Percentiles rank a stretch among this genome's conserved stretches.
These are phyloP conservation scores for Elaeis oleifera DNA, from an alignment of 202 grass and related monocot genomes.

Conservation along the genomic window DNA sequence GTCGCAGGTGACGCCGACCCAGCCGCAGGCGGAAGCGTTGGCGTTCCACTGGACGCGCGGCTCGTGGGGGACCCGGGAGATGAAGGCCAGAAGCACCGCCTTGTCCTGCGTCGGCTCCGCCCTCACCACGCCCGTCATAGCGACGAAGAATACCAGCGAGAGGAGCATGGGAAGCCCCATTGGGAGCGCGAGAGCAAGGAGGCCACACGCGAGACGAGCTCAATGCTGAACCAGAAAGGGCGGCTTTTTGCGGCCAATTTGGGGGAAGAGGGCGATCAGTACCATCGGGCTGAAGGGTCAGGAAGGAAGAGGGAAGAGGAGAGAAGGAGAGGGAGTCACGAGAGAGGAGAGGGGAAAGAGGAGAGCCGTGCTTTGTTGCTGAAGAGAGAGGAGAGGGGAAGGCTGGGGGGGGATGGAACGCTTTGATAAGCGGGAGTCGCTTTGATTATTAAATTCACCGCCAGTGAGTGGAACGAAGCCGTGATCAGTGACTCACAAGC, in stretches of 20 bases:
- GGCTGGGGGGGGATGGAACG: no score
- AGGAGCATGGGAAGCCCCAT: background rate
- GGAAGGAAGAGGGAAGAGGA: background rate
- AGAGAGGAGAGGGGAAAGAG: no score
- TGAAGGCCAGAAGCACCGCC: constrained; percentile 45
- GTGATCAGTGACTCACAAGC: background rate
- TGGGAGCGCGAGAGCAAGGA: background rate
- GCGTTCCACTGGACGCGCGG: constrained; percentile 37
- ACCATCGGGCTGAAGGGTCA: background rate
- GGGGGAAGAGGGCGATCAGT: background rate
- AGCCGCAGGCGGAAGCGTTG: constrained; percentile 35
- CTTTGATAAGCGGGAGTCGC: background rate
- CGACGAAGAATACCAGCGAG: background rate
- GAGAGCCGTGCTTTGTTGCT: no score
- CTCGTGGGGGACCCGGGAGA: constrained; percentile 45
- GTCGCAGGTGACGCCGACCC: constrained; percentile 49
- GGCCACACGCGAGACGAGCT: background rate
- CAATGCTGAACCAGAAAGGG: background rate
- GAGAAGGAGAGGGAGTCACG: no score
- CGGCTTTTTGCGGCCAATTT: background rate
- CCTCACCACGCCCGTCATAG: background rate
- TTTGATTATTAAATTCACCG: background rate
- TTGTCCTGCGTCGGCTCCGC: constrained; percentile 38
- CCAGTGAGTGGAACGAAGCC: background rate
- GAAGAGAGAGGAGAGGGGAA: no score